Base-by-base conservation (phyloP, 257 asterid species). In the Echium plantagineum region DNA sequence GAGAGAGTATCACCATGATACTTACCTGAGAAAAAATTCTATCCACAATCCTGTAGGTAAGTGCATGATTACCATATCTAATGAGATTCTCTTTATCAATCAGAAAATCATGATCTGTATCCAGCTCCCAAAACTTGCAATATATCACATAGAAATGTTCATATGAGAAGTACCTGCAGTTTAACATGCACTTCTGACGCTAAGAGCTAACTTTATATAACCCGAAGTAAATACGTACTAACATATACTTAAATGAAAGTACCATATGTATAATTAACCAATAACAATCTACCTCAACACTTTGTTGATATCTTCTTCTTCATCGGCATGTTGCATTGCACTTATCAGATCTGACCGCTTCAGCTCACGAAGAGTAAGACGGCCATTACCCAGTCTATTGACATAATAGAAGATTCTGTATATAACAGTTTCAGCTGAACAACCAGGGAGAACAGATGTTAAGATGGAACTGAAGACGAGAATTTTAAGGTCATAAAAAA, bases 71-170 rank as follows among this genome's bases (percentile, higher is more conserved):
- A 70, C 99, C 99, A 79, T 94, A 94, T 86, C 95, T 83, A 69
- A 94, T 86, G 77, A 94, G 96, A 73, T 89, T 89, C 80, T 94
- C 99, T 75, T 94, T 94, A 74, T 94, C 99, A 52, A 94, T 94
- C 74, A 89, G 79, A 77, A 93, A 94, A 75, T 94, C 99, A 68
- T 94, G 99, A 79, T 94, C 99, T n/a, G 96, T 80, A 67, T 94
- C 99, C 74, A 94, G 96, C 88, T 94, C 99, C 99, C 99, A 94
- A 68, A 94, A 94, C 80, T 94, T 94, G 95, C 99, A 94, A 77
- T 94, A 94, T 83, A 94, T 94, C 81, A 94, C 99, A 61, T 94
- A 94, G 72, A 94, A 94, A 77, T 94, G 99, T 76, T 94, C 97
- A 66, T 94, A 94, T n/a, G 99, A 94, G 85, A 94, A 94, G 82